Evolutionary conservation across 2,329 filamentous ascomycete species (phyloP).

Genomic region (Colletotrichum shisoi): DNA sequence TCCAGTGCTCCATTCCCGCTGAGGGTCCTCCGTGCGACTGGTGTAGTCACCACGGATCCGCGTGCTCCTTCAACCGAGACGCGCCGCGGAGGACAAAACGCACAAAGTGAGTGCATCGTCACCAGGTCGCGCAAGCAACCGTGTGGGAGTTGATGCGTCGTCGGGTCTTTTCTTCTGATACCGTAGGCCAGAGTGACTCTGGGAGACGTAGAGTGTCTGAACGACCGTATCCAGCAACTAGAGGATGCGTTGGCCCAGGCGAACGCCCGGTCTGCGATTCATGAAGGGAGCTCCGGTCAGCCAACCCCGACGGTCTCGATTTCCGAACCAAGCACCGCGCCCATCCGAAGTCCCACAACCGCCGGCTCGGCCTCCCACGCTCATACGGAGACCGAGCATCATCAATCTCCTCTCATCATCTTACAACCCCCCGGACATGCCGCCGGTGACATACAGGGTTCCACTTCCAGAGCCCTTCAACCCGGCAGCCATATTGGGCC

Average conservation of each 20-base stretch:
- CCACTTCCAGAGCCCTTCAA: neutral
- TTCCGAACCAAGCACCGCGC: neutral
- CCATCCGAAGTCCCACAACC: neutral
- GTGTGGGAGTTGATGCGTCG: neutral
- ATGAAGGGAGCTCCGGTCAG: neutral
- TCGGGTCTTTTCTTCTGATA: neutral
- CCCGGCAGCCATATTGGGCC: conserved; percentile 13
- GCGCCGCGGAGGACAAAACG: neutral
- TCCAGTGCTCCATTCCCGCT: conserved; percentile 22
- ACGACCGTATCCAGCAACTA: conserved; percentile 20
- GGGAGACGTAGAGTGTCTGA: conserved; percentile 15
- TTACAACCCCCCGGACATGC: neutral
- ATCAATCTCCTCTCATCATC: neutral
- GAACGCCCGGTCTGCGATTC: neutral
- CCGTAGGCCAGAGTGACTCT: neutral
- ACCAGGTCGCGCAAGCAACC: too few relatives aligned
- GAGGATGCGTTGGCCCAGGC: conserved; percentile 16
- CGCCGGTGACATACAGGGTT: neutral
- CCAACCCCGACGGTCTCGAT: neutral
- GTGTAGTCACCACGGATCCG: conserved; percentile 25
- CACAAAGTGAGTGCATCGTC: neutral
- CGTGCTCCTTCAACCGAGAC: conserved; percentile 15
- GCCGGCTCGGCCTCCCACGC: neutral
- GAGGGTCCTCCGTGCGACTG: conserved; percentile 23
- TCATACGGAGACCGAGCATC: neutral